Evolutionary conservation across 1,284 basidiomycete genomes (phyloP).

Genomic region (Trametes pubescens): DNA sequence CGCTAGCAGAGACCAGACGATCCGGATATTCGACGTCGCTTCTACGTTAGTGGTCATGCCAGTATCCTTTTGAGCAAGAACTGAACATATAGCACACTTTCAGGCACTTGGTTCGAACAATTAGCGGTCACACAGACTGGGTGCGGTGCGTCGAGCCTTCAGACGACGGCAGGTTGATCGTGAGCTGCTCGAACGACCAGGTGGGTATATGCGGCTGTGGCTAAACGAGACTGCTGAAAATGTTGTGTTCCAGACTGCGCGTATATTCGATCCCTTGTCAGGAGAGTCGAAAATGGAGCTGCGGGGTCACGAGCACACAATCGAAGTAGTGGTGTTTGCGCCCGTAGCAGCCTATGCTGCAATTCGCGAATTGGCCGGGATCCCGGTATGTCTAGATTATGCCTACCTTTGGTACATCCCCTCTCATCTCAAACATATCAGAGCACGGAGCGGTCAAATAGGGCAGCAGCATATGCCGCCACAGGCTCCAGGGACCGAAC

Average conservation of each 20-base stretch:
- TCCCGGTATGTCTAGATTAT: conserved; percentile 32
- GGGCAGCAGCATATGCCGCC: conserved; percentile 57
- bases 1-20: conserved; percentile 76
- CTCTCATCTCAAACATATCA: conserved; percentile 2
- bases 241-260: conserved; percentile 58
- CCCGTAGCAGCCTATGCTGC: conserved; percentile 57
- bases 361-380: conserved; percentile 52
- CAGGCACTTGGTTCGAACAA: conserved; percentile 67
- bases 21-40: conserved; percentile 78
- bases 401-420: background rate
- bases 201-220: conserved; percentile 47
- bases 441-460: conserved; percentile 44
- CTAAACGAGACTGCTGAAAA: background rate
- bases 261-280: conserved; percentile 66
- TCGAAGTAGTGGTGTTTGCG: conserved; percentile 77
- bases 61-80: background rate
- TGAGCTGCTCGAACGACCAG: conserved; percentile 77
- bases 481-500: conserved; percentile 79
- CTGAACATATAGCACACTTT: background rate
- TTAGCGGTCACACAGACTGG: conserved; percentile 75
- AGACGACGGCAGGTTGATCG: conserved; percentile 64
- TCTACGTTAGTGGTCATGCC: conserved; percentile 57
- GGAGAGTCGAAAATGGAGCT: conserved; percentile 76
- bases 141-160: conserved; percentile 69
- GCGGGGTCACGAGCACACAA: conserved; percentile 78